These are phyloP conservation scores for Penicillium paradoxum DNA, from an alignment of 495 filamentous ascomycete genomes.

Conservation along the genomic window DNA sequence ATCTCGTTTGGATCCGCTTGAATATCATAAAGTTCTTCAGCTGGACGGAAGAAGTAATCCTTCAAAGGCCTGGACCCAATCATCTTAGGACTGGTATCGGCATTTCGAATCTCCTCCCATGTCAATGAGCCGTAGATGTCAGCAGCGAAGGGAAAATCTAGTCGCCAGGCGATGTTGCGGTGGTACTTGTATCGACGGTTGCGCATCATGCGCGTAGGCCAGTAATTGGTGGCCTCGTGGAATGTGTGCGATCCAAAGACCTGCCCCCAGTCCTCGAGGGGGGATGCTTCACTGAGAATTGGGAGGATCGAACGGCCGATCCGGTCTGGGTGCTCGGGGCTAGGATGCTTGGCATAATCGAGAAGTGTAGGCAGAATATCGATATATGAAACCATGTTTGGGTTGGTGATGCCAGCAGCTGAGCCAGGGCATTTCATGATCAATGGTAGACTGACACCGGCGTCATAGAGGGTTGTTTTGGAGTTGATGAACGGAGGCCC, in stretches of 20 bases:
- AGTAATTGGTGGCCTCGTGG: constrained; percentile 47
- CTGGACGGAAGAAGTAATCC: constrained; percentile 37
- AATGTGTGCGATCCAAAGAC: constrained; percentile 48
- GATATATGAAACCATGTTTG: constrained; percentile 44
- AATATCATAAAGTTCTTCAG: constrained; percentile 42
- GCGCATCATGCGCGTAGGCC: constrained; percentile 42
- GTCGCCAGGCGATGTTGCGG: constrained; percentile 40
- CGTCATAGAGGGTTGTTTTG: constrained; percentile 45
- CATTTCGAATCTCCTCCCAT: constrained; percentile 41
- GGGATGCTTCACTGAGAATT: constrained; percentile 18
- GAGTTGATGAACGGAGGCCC: constrained; percentile 46
- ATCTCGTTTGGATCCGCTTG: constrained; percentile 36
- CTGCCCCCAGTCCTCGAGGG: constrained; percentile 23
- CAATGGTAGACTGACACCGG: constrained; percentile 40
- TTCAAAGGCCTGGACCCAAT: constrained; percentile 33
- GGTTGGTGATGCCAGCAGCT: constrained; percentile 24
- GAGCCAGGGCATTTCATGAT: constrained; percentile 31
- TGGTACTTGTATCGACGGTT: constrained; percentile 42
- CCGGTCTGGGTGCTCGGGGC: constrained; percentile 3
- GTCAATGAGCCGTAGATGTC: constrained; percentile 41
- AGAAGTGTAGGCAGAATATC: constrained; percentile 43
- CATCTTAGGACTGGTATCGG: constrained; percentile 22
- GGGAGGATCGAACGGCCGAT: constrained; percentile 37
- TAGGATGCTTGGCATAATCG: constrained; percentile 29
- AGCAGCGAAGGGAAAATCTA: constrained; percentile 44